These are phyloP conservation scores for Dillenia turbinata DNA, from an alignment of 164 flowering plant genomes.

Conservation along the genomic window DNA sequence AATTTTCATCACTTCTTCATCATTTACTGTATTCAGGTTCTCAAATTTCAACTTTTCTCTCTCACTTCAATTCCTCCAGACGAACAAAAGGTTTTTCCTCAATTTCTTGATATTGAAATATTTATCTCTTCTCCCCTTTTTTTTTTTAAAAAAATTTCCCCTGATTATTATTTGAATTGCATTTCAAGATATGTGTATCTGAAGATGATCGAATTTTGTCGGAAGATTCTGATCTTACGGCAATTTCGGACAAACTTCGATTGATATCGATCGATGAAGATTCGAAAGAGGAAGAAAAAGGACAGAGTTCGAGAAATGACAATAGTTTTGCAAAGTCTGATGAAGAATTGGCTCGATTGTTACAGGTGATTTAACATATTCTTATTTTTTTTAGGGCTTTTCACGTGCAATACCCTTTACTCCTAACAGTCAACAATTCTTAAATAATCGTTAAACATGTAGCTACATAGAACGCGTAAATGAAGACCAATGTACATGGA, in stretches of 20 bases:
- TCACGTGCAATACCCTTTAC: not conserved
- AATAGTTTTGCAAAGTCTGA: constrained; percentile 41
- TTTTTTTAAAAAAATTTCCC: not conserved
- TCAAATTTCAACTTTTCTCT: constrained; percentile 86
- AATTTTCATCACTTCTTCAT: not conserved
- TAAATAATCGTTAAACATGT: too few relatives aligned
- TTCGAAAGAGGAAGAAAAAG: constrained; percentile 10
- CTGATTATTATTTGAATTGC: not conserved
- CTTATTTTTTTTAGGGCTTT: not conserved
- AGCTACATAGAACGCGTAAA: too few relatives aligned
- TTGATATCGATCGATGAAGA: constrained; percentile 50
- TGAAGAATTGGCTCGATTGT: constrained; percentile 84
- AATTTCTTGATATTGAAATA: not conserved
- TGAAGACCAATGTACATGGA: too few relatives aligned
- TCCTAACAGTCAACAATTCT: too few relatives aligned
- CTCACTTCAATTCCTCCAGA: constrained; percentile 84
- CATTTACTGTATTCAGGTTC: constrained; percentile 43
- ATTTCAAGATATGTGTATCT: not conserved
- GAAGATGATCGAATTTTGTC: not conserved
- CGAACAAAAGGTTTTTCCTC: constrained; percentile 57
- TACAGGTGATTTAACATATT: constrained; percentile 48
- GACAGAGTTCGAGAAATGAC: not conserved
- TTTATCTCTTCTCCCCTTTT: constrained; percentile 1
- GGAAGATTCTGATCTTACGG: constrained; percentile 62
- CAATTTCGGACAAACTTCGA: constrained; percentile 44